These are phyloP conservation scores for Peziza echinospora DNA, from an alignment of 495 filamentous ascomycete genomes.

Conservation along the genomic window DNA sequence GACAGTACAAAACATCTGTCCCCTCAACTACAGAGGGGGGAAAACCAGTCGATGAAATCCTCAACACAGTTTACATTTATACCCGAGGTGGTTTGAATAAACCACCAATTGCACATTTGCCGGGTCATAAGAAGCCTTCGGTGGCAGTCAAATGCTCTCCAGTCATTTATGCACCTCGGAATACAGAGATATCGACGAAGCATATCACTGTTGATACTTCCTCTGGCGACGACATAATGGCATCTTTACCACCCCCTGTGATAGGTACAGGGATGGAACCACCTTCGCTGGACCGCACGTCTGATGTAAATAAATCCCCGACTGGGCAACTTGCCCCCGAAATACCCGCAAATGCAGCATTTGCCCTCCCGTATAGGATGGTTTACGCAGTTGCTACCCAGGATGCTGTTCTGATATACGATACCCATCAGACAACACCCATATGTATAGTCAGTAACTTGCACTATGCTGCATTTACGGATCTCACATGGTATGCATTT, in stretches of 20 bases:
- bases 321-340: conserved; percentile 22
- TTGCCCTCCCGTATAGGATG: conserved; percentile 75
- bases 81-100: conserved; percentile 92
- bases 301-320: conserved; percentile 25
- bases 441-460: conserved; percentile 86
- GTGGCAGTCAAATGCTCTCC: conserved; percentile 91
- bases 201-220: conserved; percentile 90
- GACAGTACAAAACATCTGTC: conserved; percentile 75
- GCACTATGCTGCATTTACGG: conserved; percentile 92
- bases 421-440: conserved; percentile 89
- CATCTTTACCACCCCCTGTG: conserved; percentile 57
- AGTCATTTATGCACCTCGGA: conserved; percentile 60
- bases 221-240: conserved; percentile 61
- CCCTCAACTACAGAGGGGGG: conserved; percentile 40
- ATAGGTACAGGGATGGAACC: conserved; percentile 61
- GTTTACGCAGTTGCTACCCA: conserved; percentile 95
- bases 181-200: conserved; percentile 43
- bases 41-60: conserved; percentile 62
- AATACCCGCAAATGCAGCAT: conserved; percentile 38
- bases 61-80: conserved; percentile 97
- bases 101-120: conserved; percentile 89
- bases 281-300: conserved; percentile 26
- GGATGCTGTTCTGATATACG: conserved; percentile 87
- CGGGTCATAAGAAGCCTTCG: conserved; percentile 95
- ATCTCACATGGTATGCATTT: conserved; percentile 64